Conservation (phyloP, 768 basidiomycete species). For the Boletus vinaceobasis region DNA sequence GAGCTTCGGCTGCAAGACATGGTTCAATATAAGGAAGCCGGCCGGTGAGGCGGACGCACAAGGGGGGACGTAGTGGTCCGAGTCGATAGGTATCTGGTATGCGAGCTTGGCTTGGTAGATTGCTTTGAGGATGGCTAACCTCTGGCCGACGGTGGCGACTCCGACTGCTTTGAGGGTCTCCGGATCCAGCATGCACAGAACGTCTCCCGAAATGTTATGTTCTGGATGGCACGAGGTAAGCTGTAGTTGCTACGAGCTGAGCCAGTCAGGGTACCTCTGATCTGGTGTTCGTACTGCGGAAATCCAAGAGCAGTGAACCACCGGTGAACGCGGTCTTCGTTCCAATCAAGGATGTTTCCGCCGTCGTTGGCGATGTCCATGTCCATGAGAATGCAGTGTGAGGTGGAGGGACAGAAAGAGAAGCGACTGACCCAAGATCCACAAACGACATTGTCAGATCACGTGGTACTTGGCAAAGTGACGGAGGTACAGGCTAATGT, state of each 20-base stretch:
- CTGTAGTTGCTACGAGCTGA: neutral
- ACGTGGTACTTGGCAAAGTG: constrained; percentile 10
- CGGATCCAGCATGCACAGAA: constrained; percentile 79
- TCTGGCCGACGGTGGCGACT: constrained; percentile 85
- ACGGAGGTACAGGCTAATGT: too few relatives aligned
- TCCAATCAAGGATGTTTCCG: constrained; percentile 57
- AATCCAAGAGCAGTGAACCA: constrained; percentile 78
- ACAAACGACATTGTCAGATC: constrained; percentile 7
- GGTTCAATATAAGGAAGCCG: neutral
- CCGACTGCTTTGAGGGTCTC: constrained; percentile 85
- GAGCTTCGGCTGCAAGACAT: constrained; percentile 48
- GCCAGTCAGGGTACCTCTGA: constrained; percentile 53
- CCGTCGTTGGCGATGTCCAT: constrained; percentile 29
- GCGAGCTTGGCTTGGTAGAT: constrained; percentile 87
- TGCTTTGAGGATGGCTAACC: constrained; percentile 87
- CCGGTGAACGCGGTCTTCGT: constrained; percentile 72
- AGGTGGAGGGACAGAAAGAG: neutral
- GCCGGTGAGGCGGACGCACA: constrained; percentile 50
- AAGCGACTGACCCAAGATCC: neutral
- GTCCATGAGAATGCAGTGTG: constrained; percentile 12
- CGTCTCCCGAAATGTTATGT: constrained; percentile 89
- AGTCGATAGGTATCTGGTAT: constrained; percentile 76
- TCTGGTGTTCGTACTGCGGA: constrained; percentile 79
- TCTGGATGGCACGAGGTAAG: constrained; percentile 44
- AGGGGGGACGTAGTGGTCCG: constrained; percentile 84